Evolutionary conservation across 495 filamentous ascomycete species (phyloP).

Genomic region (Hypoxylon intermedium): DNA sequence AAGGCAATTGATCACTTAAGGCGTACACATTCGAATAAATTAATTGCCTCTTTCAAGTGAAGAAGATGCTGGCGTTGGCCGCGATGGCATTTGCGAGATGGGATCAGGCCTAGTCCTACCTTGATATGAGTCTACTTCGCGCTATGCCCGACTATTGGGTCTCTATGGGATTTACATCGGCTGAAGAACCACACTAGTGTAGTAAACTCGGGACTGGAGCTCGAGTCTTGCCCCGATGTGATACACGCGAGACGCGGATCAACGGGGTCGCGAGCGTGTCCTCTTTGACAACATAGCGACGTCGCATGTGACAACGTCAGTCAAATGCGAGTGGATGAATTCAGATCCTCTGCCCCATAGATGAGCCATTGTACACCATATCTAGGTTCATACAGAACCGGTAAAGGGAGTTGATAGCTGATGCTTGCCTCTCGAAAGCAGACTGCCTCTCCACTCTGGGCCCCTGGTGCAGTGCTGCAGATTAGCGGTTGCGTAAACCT

Average conservation of each 20-base stretch:
- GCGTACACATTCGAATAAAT: slow-evolving; percentile 21
- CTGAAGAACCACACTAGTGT: not conserved
- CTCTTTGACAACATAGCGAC: slow-evolving; percentile 6
- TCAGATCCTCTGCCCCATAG: slow-evolving; percentile 6
- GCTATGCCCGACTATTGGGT: slow-evolving; percentile 2
- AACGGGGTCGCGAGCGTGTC: slow-evolving; percentile 17
- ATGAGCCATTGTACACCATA: slow-evolving; percentile 15
- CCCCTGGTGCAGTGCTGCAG: not conserved
- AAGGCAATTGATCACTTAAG: slow-evolving; percentile 6
- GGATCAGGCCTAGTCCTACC: too few species aligned
- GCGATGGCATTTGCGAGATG: not conserved
- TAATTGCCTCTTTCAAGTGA: slow-evolving; percentile 21
- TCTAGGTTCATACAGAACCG: slow-evolving; percentile 22
- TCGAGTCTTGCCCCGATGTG: slow-evolving; percentile 4
- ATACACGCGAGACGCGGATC: slow-evolving; percentile 25
- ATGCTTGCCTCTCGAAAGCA: slow-evolving; percentile 6
- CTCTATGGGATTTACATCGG: not conserved
- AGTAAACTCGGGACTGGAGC: slow-evolving; percentile 7
- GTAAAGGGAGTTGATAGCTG: slow-evolving; percentile 25
- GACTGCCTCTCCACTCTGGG: slow-evolving; percentile 19
- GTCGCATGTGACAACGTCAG: slow-evolving; percentile 28
- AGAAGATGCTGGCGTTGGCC: not conserved
- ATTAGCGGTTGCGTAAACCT: slow-evolving; percentile 22
- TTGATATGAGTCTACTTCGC: too few species aligned
- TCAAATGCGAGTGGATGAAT: slow-evolving; percentile 13